Evolutionary conservation across 345 rosid species (phyloP), one percentile per base, ranked within the genome.

Genomic region (Citrus maxima): DNA sequence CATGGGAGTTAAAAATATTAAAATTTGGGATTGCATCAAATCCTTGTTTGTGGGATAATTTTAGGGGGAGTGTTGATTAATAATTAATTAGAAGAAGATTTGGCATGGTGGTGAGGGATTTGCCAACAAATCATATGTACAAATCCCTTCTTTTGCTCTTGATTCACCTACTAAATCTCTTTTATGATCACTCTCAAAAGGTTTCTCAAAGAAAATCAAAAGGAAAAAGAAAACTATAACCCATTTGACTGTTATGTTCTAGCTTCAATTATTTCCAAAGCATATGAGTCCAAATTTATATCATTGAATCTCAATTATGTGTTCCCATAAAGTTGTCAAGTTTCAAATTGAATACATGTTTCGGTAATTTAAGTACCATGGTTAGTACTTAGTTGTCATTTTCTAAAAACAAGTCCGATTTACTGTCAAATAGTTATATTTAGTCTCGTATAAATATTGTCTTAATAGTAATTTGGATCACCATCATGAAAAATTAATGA

Each of bases 121-220:
- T 83, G 89, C 69, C 74, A 79, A 76, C 86, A 24, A 78, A 86
- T 89, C 86, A 55, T 77, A 54, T 42, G 54, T 82, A 80, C 89
- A 81, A 21, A 86, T 89, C 89, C 86, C 88, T 72, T 82, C 72
- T 82, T 88, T 88, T 79, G 73, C 87, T 85, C 88, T 81, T 83
- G 49, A 66, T 66, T 60, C 32, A 42, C 74, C 78, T 77, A 75
- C 72, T 69, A 73, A 38, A 77, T 81, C 79, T 58, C 64, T 49
- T 69, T 75, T 38, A 60, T 13, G 18, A 46, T 72, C 73, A 64
- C 59, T 78, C 67, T 12, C 61, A 60, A 66, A 66, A 42, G 5
- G 51, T 24, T 6, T 83, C 68, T 75, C 67, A 66, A 56, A 74
- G 60, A 61, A 42, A 7, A 72, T 67, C 19, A 69, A 66, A 32